phyloP scores from a whole-genome alignment of 768 basidiomycete genomes.

The Rhodotorula paludigena region DNA sequence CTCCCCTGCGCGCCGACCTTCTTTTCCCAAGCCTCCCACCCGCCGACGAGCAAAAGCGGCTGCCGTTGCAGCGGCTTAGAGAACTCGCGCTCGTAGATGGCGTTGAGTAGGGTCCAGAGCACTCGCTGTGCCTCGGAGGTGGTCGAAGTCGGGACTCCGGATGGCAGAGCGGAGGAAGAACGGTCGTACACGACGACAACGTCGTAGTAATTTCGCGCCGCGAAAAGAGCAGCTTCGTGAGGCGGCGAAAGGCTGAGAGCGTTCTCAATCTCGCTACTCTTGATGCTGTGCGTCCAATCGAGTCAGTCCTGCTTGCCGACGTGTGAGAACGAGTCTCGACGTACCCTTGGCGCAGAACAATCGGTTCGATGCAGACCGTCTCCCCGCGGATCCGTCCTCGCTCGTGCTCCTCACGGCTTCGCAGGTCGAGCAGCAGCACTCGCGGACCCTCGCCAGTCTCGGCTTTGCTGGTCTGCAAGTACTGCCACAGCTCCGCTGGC shows the following conservation, averaged over 20 bases:
- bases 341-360: conserved; percentile 66
- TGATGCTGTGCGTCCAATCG: conserved; percentile 54
- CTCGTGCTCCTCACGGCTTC: conserved; percentile 72
- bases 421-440: conserved; percentile 74
- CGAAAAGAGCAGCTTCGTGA: conserved; percentile 67
- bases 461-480: conserved; percentile 44
- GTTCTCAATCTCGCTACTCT: conserved; percentile 64
- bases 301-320: neutral
- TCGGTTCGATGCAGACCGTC: conserved; percentile 80
- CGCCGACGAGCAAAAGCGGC: conserved; percentile 80
- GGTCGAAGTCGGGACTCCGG: conserved; percentile 50
- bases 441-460: conserved; percentile 28
- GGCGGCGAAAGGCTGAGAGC: conserved; percentile 66
- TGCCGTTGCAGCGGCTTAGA: conserved; percentile 58
- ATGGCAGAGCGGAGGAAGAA: conserved; percentile 54
- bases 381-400: conserved; percentile 62
- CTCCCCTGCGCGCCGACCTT: conserved; percentile 51
- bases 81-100: conserved; percentile 70
- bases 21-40: conserved; percentile 71
- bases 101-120: conserved; percentile 53
- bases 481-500: conserved; percentile 15
- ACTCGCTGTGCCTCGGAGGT: conserved; percentile 48
- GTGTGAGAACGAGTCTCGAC: conserved; percentile 41
- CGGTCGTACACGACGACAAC: conserved; percentile 78
- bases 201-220: conserved; percentile 80